Base-by-base conservation (phyloP, 495 filamentous ascomycete species). In the Aspergillus wentii region DNA sequence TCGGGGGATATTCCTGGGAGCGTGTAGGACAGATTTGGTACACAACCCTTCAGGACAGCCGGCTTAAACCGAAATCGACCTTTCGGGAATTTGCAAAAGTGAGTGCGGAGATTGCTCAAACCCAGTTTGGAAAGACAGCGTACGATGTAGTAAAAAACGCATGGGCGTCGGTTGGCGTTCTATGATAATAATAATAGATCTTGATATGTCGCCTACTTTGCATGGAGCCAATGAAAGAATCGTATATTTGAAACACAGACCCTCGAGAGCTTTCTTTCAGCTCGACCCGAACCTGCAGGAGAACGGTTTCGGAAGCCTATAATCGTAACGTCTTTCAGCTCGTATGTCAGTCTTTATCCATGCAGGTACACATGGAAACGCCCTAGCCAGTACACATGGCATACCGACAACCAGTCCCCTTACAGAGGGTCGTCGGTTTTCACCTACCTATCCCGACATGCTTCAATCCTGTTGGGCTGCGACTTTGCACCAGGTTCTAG, bases 11-110 rank as follows among this genome's bases (percentile, higher is more conserved):
- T 48, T 54, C 59, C 3, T 76, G 71, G 71, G 67, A 75, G 51
- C 68, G 62, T 49, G 67, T 62, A 8, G 71, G 71, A 8, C 61
- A 66, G 47, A 57, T 72, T 40, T 76, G 72, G 72, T 76, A 65
- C 59, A 60, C 65, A 46, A 59, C 69, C 21, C 28, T 59, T 32
- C 50, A 37, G 2, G 15, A 23, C 9, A 30, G 29, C 1, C 18
- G 41, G 18, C 30, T 54, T 14, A 26, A 28, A 8, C 5, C 6
- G 10, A 25, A 25, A 5, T 5, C 22, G 6, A 25, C 22, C 5
- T 25, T 25, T 10, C 5, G 34, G 23, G 30, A 33, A 14, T 57
- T 51, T 35, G 50, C 53, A 9, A 35, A 42, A 3, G 13, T 51
- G 16, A 54, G 49, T 23, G 30, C 30, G 16, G 4, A 5, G 6